Base-by-base conservation (phyloP, 2,329 filamentous ascomycete genomes). In the Colletotrichum trifolii region DNA sequence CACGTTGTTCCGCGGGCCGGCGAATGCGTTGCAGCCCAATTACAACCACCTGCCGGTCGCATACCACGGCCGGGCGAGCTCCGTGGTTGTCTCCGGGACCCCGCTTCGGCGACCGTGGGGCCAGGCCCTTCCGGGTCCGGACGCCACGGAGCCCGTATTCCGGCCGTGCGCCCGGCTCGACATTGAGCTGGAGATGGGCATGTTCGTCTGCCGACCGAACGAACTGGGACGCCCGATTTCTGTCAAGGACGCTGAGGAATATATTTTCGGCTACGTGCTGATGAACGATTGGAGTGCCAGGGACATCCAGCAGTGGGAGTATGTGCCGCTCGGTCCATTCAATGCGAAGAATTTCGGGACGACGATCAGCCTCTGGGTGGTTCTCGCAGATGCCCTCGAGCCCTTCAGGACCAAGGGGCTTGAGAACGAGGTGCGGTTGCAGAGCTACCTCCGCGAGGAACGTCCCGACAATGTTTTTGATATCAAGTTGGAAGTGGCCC, bases 161-260 rank as follows among this genome's bases (percentile, higher is more conserved):
- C 82, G 87, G 0, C 88, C 87, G 68, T 86, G 85, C 69, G 85
- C 73, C 60, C 73, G 85, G 71, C 82, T 96, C 0, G 92, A 96
- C 72, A 88, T 93, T 45, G 92, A 96, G 75, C 82, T 95, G 2
- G 92, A 96, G 73, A 80, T 95, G 40, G 92, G 90, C 4, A 90
- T 89, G 63, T 94, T 94, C 71, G 82, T 95, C 11, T 89, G 87
- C 76, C 86, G 81, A 43, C 81, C 83, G 7, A 94, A 92, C 67
- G 74, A 82, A 0, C 79, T 93, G 65, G 91, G 92, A 15, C 80
- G 85, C 49, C 88, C 90, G 0, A 82, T 95, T 1, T 77, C 83
- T 0, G 85, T 94, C 12, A 77, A 82, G 2, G 79, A 91, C 8
- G 92, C 92, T 0, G 87, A 89, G 36, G 84, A 92, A 15, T 82